A percentile compares a stretch with the other conserved stretches of the same genome.
Evolutionary conservation across 2,329 filamentous ascomycete species (phyloP).

Genomic region (Grosmannia penicillata): DNA sequence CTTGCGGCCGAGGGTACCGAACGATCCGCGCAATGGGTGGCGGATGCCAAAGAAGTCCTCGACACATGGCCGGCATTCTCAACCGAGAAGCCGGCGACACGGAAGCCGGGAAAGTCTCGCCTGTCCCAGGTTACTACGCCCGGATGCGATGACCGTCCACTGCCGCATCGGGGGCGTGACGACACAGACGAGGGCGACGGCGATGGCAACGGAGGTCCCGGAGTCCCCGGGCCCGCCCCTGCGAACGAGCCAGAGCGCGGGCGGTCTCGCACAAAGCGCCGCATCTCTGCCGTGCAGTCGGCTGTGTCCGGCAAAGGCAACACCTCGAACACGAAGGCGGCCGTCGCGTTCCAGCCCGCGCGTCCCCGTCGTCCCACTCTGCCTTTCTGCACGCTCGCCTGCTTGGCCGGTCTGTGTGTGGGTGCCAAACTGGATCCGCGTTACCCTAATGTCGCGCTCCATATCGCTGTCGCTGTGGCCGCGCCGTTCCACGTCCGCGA

Average conservation of each 20-base stretch:
- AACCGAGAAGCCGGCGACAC: too few relatives aligned
- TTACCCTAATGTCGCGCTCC: background rate
- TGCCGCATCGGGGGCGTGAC: background rate
- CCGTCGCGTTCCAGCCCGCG: background rate
- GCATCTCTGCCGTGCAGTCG: too few relatives aligned
- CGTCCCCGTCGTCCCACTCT: background rate
- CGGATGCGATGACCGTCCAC: background rate
- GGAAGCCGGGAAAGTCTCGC: too few relatives aligned
- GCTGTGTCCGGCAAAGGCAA: background rate
- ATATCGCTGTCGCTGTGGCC: background rate
- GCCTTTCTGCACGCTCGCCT: background rate
- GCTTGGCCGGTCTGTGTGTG: background rate
- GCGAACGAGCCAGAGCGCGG: background rate
- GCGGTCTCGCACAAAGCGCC: background rate
- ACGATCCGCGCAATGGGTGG: background rate
- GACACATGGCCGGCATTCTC: background rate
- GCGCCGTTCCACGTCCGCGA: too few relatives aligned
- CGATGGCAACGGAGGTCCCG: background rate
- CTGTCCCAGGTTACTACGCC: background rate
- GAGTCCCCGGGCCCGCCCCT: background rate
- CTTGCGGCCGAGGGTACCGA: background rate
- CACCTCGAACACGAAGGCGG: background rate
- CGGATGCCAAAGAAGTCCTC: background rate
- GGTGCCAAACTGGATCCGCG: background rate
- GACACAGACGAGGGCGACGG: background rate